Conservation (phyloP, 192 early-diverging fungal genomes). For the Rhizophagus prolifer region DNA sequence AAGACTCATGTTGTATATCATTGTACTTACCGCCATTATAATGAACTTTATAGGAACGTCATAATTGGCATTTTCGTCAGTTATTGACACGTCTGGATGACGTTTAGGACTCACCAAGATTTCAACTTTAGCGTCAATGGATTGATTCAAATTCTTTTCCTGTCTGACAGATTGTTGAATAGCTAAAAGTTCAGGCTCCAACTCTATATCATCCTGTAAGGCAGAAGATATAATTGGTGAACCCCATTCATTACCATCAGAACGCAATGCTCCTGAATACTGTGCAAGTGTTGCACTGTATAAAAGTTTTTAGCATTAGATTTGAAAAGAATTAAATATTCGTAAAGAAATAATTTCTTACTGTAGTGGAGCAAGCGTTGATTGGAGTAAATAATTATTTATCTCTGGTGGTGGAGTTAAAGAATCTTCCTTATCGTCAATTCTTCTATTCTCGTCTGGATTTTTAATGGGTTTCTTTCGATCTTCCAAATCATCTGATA, state of each 20-base stretch:
- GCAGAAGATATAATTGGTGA: neutral
- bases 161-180: neutral
- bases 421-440: neutral
- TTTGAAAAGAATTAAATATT: neutral
- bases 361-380: constrained; percentile 1
- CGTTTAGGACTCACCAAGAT: neutral
- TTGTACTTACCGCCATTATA: constrained; percentile 15
- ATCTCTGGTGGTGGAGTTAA: constrained; percentile 20
- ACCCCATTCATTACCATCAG: neutral
- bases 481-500: constrained; percentile 1
- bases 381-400: neutral
- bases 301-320: neutral
- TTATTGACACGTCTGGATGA: neutral
- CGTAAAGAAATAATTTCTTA: neutral
- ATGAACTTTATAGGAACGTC: constrained; percentile 32
- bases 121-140: constrained; percentile 11
- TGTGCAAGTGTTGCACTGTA: constrained; percentile 2
- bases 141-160: neutral
- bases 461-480: neutral
- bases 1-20: neutral
- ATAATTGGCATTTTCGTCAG: constrained; percentile 3
- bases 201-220: constrained; percentile 14
- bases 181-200: constrained; percentile 22
- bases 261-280: constrained; percentile 2
- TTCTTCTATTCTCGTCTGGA: neutral